Base-by-base conservation (phyloP, 352 stramenopile species). In the Globisporangium cederbergense region DNA sequence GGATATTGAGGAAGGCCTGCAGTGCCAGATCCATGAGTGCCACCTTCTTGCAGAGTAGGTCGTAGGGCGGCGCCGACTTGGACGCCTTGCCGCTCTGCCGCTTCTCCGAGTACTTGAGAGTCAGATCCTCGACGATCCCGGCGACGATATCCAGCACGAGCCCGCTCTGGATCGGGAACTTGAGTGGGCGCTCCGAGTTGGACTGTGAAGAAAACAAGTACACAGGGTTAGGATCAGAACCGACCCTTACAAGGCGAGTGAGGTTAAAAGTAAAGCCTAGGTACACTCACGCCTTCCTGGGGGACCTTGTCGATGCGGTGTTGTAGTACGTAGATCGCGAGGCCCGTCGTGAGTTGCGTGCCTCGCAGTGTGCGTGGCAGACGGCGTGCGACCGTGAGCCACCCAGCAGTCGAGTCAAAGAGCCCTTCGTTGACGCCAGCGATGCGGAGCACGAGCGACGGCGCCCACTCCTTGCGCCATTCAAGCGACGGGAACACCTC, bases 1-100 rank as follows among this genome's bases (percentile, higher is more conserved):
- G 71, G 51, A 88, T 77, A 42, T 93, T 91, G 18, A 93, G 64
- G 40, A 91, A 93, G 0, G 82, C 81, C 61, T 93, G 81, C 49
- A 95, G 70, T 36, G 86, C 86, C 38, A 93, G 63, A 54, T 95
- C 86, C 83, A 95, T 91, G 49, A 95, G 71, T 16, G 83, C 83
- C 28, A 95, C 78, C 59, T 93, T 95, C 63, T 89, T 92, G 72
- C 83, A 90, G 5, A 94, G 68, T 46, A 91, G 64, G 71, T 90
- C 79, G 38, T 86, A 93, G 22, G 83, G 78, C 16, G 80, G 78
- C 2, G 70, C 59, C 49, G 65, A 76, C 66, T 61, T 70, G 47
- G 52, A 58, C 32, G 60, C 54, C 54, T 80, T 82, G 69, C 60
- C 66, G 50, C 64, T 74, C 51, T 81, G 73, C 52, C 76, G 71